Base-by-base conservation (phyloP, 352 stramenopile genomes). In the Pythium phragmitis region DNA sequence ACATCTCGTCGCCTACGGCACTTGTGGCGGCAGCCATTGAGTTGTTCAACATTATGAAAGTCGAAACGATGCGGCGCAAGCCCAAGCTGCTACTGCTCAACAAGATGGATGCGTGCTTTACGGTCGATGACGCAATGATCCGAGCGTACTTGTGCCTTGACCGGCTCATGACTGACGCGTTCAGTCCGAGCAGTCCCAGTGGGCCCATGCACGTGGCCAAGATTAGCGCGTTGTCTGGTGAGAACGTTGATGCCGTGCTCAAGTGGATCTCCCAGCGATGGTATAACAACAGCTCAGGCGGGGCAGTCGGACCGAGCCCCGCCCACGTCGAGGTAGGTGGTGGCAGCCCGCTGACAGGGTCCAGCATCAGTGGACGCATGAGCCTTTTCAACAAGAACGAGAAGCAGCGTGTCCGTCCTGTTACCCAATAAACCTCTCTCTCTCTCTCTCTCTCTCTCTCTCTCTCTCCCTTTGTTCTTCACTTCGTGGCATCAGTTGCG, bases 71-170 rank as follows among this genome's bases (percentile, higher is more conserved):
- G 80, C 73, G 69, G 3, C 41, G 36, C 47, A 92, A 90, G 57
- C 72, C 76, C 19, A 89, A 87, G 50, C 65, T 89, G 16, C 52
- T 92, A 9, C 53, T 92, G 48, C 69, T 92, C 49, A 92, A 89
- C 66, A 85, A 89, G 48, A 82, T 85, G 39, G 83, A 92, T 62
- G 60, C 69, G 28, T 70, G 46, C 37, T 80, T 75, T 33, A 72
- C 75, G 12, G 43, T 88, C n/a, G 68, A 83, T 19, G 77, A 88
- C 65, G 57, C 66, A 3, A 59, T 80, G 8, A n/a, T 90, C 41
- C 71, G 76, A 17, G 74, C 83, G 0, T 80, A 87, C 54, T 47
- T 92, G 30, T 74, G 69, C 36, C 62, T 92, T 7, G 76, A 92
- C 47, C 70, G 74, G 14, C 70, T 92, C 11, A 34, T 85, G 23